phyloP scores from a whole-genome alignment of 495 filamentous ascomycete genomes.

The Lasiosphaeria ovina region DNA sequence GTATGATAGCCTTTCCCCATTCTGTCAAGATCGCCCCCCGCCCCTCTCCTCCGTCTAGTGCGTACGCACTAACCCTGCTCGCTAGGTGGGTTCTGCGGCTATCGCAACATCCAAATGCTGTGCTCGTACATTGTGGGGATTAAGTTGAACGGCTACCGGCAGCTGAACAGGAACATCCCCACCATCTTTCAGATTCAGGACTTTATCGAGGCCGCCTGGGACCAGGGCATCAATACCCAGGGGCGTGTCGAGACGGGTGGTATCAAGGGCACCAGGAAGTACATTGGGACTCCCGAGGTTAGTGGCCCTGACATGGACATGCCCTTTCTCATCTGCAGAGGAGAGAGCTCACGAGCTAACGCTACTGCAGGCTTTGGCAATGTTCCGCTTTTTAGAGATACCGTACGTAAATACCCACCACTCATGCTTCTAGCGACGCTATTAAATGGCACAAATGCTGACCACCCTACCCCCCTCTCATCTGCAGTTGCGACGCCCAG shows the following conservation, averaged over 20 bases:
- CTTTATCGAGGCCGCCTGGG: constrained; percentile 87
- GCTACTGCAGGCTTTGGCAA: constrained; percentile 65
- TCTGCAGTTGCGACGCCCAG: constrained; percentile 35
- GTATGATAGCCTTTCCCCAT: constrained; percentile 20
- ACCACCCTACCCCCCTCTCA: neutral
- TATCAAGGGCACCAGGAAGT: constrained; percentile 84
- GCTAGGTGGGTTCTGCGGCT: constrained; percentile 89
- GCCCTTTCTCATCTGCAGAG: neutral
- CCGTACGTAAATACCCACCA: constrained; percentile 43
- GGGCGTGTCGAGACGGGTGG: constrained; percentile 83
- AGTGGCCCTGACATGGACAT: constrained; percentile 14
- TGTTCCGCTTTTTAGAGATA: constrained; percentile 69
- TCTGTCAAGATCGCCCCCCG: neutral
- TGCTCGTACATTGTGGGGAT: constrained; percentile 70
- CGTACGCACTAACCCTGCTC: neutral
- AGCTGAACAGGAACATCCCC: constrained; percentile 63
- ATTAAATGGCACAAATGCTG: neutral
- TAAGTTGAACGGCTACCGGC: constrained; percentile 53
- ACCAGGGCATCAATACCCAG: constrained; percentile 71
- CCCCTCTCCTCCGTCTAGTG: neutral
- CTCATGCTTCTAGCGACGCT: too few relatives aligned
- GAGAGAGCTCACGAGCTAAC: neutral
- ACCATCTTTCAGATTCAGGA: constrained; percentile 84
- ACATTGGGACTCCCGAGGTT: constrained; percentile 93
- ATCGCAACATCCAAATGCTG: constrained; percentile 95